Evolutionary conservation across 164 flowering plant species (phyloP).

Genomic region (Pachysandra terminalis): DNA sequence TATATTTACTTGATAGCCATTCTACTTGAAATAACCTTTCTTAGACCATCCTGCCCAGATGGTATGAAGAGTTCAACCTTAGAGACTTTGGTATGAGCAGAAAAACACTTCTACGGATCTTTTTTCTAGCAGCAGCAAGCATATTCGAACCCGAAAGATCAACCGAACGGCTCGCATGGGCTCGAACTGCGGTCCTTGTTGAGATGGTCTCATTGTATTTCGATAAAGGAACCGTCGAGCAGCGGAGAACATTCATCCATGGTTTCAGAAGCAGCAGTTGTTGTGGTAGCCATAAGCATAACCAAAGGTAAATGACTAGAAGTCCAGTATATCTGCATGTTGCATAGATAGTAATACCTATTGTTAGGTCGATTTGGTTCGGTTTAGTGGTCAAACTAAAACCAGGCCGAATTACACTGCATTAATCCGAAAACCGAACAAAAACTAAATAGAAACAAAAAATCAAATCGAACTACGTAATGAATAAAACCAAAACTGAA

Average conservation of each 20-base stretch:
- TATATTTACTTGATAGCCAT: neutral
- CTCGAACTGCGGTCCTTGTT: constrained; percentile 36
- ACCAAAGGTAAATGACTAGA: too few species aligned
- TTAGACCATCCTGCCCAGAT: constrained; percentile 44
- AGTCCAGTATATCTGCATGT: too few species aligned
- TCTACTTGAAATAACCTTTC: neutral
- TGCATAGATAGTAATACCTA: too few species aligned
- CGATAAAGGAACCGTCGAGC: constrained; percentile 6
- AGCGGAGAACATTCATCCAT: constrained; percentile 28
- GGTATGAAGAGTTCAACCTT: constrained; percentile 43
- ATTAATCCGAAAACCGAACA: too few species aligned
- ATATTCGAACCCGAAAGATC: constrained; percentile 58
- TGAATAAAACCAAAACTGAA: too few species aligned
- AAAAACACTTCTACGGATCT: constrained; percentile 28
- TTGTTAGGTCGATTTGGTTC: too few species aligned
- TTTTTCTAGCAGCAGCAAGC: constrained; percentile 53
- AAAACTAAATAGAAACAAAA: too few species aligned
- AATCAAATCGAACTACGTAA: too few species aligned
- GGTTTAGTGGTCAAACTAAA: too few species aligned
- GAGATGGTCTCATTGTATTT: constrained; percentile 33
- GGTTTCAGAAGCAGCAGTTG: too few species aligned
- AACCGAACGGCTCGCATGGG: constrained; percentile 58
- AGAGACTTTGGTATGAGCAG: constrained; percentile 39
- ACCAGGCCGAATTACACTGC: too few species aligned
- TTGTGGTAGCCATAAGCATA: too few species aligned